Evolutionary conservation across 352 stramenopile genomes (phyloP).

Genomic region (Pythium aphanidermatum): DNA sequence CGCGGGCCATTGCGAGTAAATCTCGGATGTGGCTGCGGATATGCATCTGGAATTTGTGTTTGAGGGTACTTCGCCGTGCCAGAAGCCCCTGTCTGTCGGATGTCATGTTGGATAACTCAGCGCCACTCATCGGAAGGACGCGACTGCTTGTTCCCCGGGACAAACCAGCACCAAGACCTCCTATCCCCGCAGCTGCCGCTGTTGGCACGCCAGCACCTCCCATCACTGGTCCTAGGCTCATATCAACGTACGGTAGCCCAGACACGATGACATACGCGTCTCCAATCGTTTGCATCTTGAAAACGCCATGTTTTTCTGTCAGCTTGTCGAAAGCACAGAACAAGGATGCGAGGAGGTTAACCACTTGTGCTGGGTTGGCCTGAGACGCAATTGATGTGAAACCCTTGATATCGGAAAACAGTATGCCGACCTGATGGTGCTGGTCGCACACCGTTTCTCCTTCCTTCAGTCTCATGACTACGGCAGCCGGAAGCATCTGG

Average conservation of each 20-base stretch:
- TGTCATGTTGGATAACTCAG: constrained; percentile 11
- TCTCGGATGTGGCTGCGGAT: constrained; percentile 77
- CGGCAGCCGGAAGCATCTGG: constrained; percentile 80
- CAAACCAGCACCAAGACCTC: constrained; percentile 2
- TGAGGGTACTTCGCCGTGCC: constrained; percentile 53
- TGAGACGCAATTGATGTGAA: constrained; percentile 89
- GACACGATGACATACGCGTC: constrained; percentile 91
- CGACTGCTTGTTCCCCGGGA: constrained; percentile 31
- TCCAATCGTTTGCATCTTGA: constrained; percentile 93
- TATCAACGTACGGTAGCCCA: constrained; percentile 79
- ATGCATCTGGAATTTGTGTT: constrained; percentile 80
- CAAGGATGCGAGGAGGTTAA: constrained; percentile 88
- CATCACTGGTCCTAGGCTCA: constrained; percentile 65
- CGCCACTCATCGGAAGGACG: constrained; percentile 34
- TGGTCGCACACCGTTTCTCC: constrained; percentile 80
- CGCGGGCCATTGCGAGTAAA: constrained; percentile 69
- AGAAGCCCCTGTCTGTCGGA: constrained; percentile 16
- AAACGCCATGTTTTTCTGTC: constrained; percentile 89
- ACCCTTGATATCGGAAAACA: constrained; percentile 90
- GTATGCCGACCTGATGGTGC: constrained; percentile 81
- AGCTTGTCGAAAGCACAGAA: constrained; percentile 91
- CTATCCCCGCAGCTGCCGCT: neutral
- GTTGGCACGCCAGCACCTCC: constrained; percentile 1
- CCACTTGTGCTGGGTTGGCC: constrained; percentile 80
- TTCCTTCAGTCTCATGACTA: constrained; percentile 83